phyloP scores from a whole-genome alignment of 495 filamentous ascomycete species.

The Mytilinidion resinicola region DNA sequence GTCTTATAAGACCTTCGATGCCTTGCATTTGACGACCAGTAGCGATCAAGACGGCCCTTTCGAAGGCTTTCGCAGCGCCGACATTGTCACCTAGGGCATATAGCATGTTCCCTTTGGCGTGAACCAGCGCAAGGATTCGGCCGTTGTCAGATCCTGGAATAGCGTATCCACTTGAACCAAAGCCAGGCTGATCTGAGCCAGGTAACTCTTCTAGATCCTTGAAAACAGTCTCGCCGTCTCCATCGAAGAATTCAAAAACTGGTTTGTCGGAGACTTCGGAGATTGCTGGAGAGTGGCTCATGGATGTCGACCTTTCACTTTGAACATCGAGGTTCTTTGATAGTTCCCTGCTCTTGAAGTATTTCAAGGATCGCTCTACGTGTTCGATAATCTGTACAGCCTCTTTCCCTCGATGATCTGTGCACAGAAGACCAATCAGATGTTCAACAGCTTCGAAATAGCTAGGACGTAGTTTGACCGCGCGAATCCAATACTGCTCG shows the following conservation, averaged over 20 bases:
- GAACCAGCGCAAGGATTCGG: slow-evolving; percentile 81
- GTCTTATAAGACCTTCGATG: slow-evolving; percentile 73
- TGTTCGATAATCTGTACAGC: slow-evolving; percentile 85
- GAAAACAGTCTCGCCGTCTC: slow-evolving; percentile 39
- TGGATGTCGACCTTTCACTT: slow-evolving; percentile 52
- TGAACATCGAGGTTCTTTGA: slow-evolving; percentile 48
- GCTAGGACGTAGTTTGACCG: slow-evolving; percentile 74
- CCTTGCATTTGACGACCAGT: slow-evolving; percentile 65
- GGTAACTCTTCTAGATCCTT: slow-evolving; percentile 29
- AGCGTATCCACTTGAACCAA: slow-evolving; percentile 77
- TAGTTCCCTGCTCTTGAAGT: slow-evolving; percentile 44
- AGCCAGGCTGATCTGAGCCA: slow-evolving; percentile 48
- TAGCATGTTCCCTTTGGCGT: slow-evolving; percentile 97
- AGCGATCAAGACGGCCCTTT: slow-evolving; percentile 88
- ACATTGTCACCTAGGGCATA: slow-evolving; percentile 84
- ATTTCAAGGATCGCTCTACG: slow-evolving; percentile 69
- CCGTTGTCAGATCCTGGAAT: slow-evolving; percentile 88
- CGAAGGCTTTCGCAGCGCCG: slow-evolving; percentile 82
- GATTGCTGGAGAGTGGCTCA: slow-evolving; percentile 46
- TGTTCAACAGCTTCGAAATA: slow-evolving; percentile 98
- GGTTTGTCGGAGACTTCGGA: slow-evolving; percentile 50
- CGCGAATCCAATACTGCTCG: slow-evolving; percentile 75
- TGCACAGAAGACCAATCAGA: slow-evolving; percentile 81
- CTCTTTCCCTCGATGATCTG: slow-evolving; percentile 72
- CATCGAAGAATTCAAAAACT: slow-evolving; percentile 50